Evolutionary conservation across 352 stramenopile species (phyloP).

Genomic region (Globisporangium paroecandrum): DNA sequence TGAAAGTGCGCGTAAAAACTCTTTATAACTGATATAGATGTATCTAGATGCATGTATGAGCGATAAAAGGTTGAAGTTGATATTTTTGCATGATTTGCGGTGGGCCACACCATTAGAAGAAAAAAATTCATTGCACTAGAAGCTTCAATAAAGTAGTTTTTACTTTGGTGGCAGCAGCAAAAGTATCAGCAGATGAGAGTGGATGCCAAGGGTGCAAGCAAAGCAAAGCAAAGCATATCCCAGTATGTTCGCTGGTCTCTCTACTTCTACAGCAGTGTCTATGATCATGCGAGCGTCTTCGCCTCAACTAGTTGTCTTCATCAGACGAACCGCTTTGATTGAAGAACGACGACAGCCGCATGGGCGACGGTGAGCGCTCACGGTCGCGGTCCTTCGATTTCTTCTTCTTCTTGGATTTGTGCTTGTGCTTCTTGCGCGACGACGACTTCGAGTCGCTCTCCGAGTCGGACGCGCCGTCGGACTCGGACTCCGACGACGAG

Average conservation of each 20-base stretch:
- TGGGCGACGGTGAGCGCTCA: constrained; percentile 44
- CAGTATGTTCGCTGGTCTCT: not conserved
- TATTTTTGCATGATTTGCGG: not conserved
- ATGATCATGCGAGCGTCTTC: not conserved
- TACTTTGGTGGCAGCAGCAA: not conserved
- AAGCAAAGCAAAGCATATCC: not conserved
- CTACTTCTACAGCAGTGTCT: not conserved
- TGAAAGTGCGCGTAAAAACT: not conserved
- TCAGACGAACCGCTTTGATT: constrained; percentile 35
- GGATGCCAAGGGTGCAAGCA: not conserved
- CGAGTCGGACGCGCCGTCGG: constrained; percentile 25
- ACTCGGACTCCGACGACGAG: constrained; percentile 42
- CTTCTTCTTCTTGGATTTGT: constrained; percentile 52
- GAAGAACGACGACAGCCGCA: constrained; percentile 92
- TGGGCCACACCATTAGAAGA: not conserved
- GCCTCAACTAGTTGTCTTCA: constrained; percentile 3
- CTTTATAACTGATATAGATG: not conserved
- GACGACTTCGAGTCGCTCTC: constrained; percentile 24
- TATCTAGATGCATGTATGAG: not conserved
- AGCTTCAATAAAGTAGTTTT: not conserved
- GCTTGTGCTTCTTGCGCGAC: constrained; percentile 37
- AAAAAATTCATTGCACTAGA: not conserved
- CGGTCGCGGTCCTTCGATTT: constrained; percentile 44
- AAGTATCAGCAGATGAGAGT: not conserved
- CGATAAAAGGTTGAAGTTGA: not conserved